Base-by-base conservation (phyloP, 2,329 filamentous ascomycete genomes). In the Endothia cerciana region DNA sequence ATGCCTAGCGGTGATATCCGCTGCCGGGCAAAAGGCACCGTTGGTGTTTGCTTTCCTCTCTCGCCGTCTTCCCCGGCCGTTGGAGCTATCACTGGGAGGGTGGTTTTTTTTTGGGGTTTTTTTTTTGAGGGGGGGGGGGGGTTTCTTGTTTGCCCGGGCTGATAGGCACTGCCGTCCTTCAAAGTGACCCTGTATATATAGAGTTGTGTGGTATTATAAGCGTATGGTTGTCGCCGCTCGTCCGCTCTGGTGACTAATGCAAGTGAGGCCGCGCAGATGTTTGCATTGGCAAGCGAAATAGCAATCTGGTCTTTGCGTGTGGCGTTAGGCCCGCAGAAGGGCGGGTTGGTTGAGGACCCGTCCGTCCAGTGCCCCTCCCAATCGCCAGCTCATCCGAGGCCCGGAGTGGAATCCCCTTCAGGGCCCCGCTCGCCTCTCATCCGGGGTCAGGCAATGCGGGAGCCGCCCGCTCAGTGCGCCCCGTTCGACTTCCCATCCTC, bases 401-500 rank as follows among this genome's bases (percentile, higher is more conserved):
- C 33, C 33, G 33, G n/a, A 36, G 10, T 36, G 4, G 33, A 5
- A 36, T 36, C 10, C 4, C 6, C 10, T 10, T 36, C 10, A 5
- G 33, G 6, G 43, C n/a, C n/a, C 15, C n/a, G n/a, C 13, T 47
- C 43, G 6, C 43, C n/a, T 17, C 43, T 5, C 15, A 17, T n/a
- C n/a, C n/a, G n/a, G n/a, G n/a, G n/a, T n/a, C n/a, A n/a, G n/a
- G n/a, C n/a, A n/a, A n/a, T n/a, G n/a, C 22, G 53, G 30, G 17
- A 19, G 7, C 36, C 30, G 19, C 22, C 7, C 47, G 38, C 59
- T 69, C 43, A 74, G 56, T 73, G 71, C 15, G 65, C 63, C 30
- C 79, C 79, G 49, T 81, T 81, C 30, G 73, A 64, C 67, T 78
- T 77, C 45, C 63, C 62, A 5, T 73, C 71, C 67, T 75, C 33